Base-by-base conservation (phyloP, 2,329 filamentous ascomycete species). In the Trichoderma sp. region DNA sequence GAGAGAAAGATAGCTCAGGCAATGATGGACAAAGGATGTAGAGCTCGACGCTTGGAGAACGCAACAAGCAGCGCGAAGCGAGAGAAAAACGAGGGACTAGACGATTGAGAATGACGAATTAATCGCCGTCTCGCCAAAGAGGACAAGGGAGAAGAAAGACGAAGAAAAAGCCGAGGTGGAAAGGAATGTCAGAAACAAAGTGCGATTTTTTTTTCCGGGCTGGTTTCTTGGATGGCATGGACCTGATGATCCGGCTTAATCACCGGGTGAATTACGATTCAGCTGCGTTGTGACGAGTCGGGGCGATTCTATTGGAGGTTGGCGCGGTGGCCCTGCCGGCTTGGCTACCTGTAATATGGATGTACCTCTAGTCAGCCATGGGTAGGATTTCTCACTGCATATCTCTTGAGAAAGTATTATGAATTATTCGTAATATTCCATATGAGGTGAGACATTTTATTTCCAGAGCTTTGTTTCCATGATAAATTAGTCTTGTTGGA, bases 261-360 rank as follows among this genome's bases (percentile, higher is more conserved):
- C 51, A 66, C 64, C 72, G 64, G 63, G 39, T 66, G 51, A 73
- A 64, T 43, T 70, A 28, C 21, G 39, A 47, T 61, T 26, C 36
- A 71, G 39, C 60, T 43, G 51, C 43, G 34, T 71, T 58, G 70
- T 72, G 70, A 72, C 70, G 64, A 61, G 43, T 47, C 63, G 70
- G 43, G 43, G 64, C 70, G 63, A 69, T 63, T 61, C 26, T 58
- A 72, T 72, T 67, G 71, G 71, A 72, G 47, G 71, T 58, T 67
- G n/a, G 43, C n/a, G 9, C n/a, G 4, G 43, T 34, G 28, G 18
- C 28, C 30, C 18, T 34, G 30, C 28, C 57, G 30, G 30, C 32
- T 24, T 58, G 39, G 39, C 24, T 39, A n/a, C 26, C 18, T 15
- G 43, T 61, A 24, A 21, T 8, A 24, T 14, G 3, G 9, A 24